phyloP scores from a whole-genome alignment of 371 early-diverging fungal species.

The Sporodiniella umbellata region DNA sequence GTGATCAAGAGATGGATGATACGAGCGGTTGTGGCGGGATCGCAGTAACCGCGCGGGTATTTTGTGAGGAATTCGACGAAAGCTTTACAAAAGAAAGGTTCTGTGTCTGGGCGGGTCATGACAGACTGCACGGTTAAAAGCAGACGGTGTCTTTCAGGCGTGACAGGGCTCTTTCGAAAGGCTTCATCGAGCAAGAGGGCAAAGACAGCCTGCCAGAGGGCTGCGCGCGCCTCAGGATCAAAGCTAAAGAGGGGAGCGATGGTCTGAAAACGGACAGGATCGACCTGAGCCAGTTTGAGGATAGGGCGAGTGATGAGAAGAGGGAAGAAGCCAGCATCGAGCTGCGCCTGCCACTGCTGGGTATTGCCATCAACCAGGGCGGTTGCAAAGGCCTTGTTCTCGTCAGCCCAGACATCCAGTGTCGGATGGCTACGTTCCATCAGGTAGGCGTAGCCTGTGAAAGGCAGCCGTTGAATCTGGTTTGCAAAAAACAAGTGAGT shows the following conservation, averaged over 20 bases:
- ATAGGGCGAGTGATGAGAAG: constrained; percentile 3
- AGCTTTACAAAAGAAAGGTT: constrained; percentile 13
- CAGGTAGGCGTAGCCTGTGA: constrained; percentile 24
- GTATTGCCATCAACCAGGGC: neutral
- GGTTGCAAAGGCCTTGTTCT: neutral
- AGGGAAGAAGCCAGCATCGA: constrained; percentile 10
- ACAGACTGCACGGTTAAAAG: neutral
- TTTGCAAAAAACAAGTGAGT: neutral
- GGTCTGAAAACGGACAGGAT: neutral
- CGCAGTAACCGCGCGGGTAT: constrained; percentile 20
- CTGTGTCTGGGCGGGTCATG: neutral
- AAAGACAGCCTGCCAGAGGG: constrained; percentile 22
- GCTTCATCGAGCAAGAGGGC: constrained; percentile 22
- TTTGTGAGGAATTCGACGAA: constrained; percentile 20
- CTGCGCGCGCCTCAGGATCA: constrained; percentile 20
- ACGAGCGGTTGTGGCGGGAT: constrained; percentile 7
- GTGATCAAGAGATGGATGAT: constrained; percentile 2
- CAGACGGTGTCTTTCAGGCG: constrained; percentile 3
- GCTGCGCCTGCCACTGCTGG: neutral
- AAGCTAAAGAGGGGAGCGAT: constrained; percentile 21
- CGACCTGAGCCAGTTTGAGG: constrained; percentile 8
- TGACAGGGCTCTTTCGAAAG: constrained; percentile 8
- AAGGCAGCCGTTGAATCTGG: constrained; percentile 16
- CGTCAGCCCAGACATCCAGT: neutral
- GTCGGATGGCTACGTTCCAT: neutral